Percentiles rank a stretch among this genome's conserved stretches.
These are phyloP conservation scores for Suillus clintonianus DNA, from an alignment of 768 basidiomycete species.

Conservation along the genomic window DNA sequence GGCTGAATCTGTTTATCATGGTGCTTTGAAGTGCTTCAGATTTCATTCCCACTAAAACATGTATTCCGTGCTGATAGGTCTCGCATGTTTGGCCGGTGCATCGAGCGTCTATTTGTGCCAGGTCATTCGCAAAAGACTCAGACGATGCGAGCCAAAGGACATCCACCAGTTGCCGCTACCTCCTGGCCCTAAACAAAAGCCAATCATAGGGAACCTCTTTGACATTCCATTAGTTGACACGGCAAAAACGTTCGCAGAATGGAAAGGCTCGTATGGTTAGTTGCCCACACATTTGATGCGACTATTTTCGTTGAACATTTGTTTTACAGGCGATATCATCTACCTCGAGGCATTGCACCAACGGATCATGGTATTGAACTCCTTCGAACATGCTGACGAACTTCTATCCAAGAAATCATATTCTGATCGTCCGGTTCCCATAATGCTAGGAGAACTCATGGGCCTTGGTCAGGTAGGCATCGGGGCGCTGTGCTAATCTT, in stretches of 20 bases:
- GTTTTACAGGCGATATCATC: slow-evolving; percentile 13
- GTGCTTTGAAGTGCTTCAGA: background rate
- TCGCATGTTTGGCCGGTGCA: background rate
- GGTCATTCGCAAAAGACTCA: background rate
- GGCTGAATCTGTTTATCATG: background rate
- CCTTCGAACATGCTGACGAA: slow-evolving; percentile 27
- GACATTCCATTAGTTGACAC: slow-evolving; percentile 2
- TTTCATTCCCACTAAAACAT: background rate
- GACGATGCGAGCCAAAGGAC: background rate
- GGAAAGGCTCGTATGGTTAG: background rate
- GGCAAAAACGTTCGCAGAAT: background rate
- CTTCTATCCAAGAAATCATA: slow-evolving; percentile 32
- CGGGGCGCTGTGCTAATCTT: background rate
- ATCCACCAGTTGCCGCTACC: background rate
- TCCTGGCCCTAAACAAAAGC: slow-evolving; percentile 9
- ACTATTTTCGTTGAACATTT: background rate
- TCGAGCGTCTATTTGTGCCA: background rate
- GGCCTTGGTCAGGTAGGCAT: background rate
- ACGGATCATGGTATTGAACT: slow-evolving; percentile 21
- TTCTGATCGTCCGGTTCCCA: slow-evolving; percentile 6
- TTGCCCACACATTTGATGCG: background rate
- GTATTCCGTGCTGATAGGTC: background rate
- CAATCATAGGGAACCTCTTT: slow-evolving; percentile 11
- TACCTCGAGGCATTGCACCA: slow-evolving; percentile 12
- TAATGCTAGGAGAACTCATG: slow-evolving; percentile 3